These are phyloP conservation scores for Gymnopus androsaceus DNA, from an alignment of 1,284 basidiomycete species.

Conservation along the genomic window DNA sequence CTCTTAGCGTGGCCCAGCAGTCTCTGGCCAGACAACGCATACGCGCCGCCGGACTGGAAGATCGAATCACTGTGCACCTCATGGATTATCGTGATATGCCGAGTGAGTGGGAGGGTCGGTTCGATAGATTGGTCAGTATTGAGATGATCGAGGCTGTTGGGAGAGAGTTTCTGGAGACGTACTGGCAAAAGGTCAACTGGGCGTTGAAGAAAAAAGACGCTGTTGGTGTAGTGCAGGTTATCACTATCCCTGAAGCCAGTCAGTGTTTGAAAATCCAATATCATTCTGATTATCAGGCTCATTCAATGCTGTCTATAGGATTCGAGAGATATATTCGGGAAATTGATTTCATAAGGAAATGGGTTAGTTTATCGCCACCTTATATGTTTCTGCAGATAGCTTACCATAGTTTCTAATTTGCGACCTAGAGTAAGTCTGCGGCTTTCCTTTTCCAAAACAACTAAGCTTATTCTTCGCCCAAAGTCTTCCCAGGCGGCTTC, in stretches of 20 bases:
- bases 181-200: constrained; percentile 71
- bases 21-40: constrained; percentile 65
- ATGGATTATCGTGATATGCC: constrained; percentile 78
- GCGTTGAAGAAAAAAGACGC: constrained; percentile 65
- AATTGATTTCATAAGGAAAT: constrained; percentile 82
- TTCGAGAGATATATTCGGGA: constrained; percentile 60
- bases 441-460: not conserved
- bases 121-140: constrained; percentile 74
- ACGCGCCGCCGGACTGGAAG: constrained; percentile 47
- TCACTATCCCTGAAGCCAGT: constrained; percentile 80
- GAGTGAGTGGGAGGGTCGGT: constrained; percentile 58
- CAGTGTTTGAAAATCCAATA: constrained; percentile 26
- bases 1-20: constrained; percentile 73
- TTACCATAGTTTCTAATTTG: not conserved
- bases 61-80: constrained; percentile 68
- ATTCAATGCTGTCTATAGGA: too few relatives aligned
- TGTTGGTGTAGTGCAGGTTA: constrained; percentile 75
- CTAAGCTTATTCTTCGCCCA: not conserved
- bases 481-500: constrained; percentile 80
- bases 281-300: not conserved
- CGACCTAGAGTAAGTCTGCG: constrained; percentile 5
- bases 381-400: not conserved
- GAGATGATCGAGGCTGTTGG: constrained; percentile 87
- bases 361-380: constrained; percentile 42
- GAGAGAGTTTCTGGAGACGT: constrained; percentile 61